Base-by-base conservation (phyloP, 331 rosid genomes). In the Rhamnella rubrinervis region DNA sequence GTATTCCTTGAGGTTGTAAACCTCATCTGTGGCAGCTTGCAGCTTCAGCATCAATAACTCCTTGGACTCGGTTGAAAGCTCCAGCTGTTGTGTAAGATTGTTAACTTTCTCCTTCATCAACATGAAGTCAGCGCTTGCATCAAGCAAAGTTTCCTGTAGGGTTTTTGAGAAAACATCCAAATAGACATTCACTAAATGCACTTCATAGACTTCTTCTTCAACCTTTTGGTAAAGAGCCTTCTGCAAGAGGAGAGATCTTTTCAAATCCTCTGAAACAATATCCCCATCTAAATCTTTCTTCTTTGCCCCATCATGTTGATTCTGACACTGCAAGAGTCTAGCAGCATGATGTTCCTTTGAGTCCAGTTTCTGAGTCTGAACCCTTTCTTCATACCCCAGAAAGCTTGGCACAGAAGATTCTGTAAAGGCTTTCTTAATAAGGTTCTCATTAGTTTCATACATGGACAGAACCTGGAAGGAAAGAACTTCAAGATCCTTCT, bases 401-500 rank as follows among this genome's bases (percentile, higher is more conserved):
- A 73, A n/a, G 14, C 70, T 82, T 77, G 96, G 77, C 67, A 74
- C 78, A 18, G 86, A 73, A 81, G 96, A 83, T 83, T 85, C 96
- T 41, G 88, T 68, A 72, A 91, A 82, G 51, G 96, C 88, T 59
- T 95, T 90, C 85, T 55, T 91, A 77, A 91, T 82, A 65, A 95
- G 96, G 81, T 86, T 91, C 78, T 91, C 92, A 78, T 87, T 95
- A 44, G 96, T 91, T 86, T 95, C 96, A 61, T 84, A 86, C 97
- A 95, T 85, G 66, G 96, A 89, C 58, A 82, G 76, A 78, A 95
- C 89, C 92, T 95, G 99, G 81, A 73, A 66, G 67, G 99, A 89
- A 75, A 95, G 96, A 49, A 89, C 66, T 69, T 91, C 93, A 6
- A 95, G 99, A 92, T 95, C 97, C 82, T 91, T 95, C 85, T 91